Percentiles rank a stretch among this genome's conserved stretches.
phyloP scores from a whole-genome alignment of 352 stramenopile genomes.

The Phytophthora fragariae region DNA sequence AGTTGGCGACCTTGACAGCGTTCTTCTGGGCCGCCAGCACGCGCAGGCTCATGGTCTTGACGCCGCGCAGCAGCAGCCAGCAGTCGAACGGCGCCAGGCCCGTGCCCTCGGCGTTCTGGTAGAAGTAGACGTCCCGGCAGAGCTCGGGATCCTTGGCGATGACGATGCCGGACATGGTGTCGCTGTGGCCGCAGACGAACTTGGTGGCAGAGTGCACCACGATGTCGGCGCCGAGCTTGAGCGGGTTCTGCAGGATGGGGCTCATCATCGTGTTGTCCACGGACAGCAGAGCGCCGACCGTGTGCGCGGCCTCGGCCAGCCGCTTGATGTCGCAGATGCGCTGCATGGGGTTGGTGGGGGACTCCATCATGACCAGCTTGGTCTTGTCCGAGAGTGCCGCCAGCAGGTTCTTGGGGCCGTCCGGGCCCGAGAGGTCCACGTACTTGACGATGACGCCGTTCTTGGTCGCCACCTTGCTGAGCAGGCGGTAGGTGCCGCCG shows the following conservation, averaged over 20 bases:
- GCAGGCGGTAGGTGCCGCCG: constrained; percentile 94
- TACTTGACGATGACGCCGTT: constrained; percentile 84
- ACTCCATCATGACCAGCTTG: constrained; percentile 97
- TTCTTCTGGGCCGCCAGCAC: constrained; percentile 89
- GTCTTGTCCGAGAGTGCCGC: constrained; percentile 74
- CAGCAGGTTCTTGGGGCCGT: constrained; percentile 71
- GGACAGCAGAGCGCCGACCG: constrained; percentile 80
- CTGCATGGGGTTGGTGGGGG: constrained; percentile 97
- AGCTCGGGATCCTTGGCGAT: constrained; percentile 86
- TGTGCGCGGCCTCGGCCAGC: constrained; percentile 85
- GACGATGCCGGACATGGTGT: constrained; percentile 96
- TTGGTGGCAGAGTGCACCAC: constrained; percentile 98
- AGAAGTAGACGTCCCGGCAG: constrained; percentile 89
- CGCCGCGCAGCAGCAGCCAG: constrained; percentile 88
- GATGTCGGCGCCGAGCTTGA: constrained; percentile 95
- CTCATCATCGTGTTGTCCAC: constrained; percentile 98
- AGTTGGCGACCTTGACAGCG: constrained; percentile 90
- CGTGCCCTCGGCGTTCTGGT: constrained; percentile 92
- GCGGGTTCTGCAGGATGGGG: constrained; percentile 95
- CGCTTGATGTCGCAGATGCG: constrained; percentile 94
- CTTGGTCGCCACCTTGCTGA: constrained; percentile 90
- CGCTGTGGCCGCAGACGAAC: constrained; percentile 97
- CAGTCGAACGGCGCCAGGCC: constrained; percentile 91
- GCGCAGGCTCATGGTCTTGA: constrained; percentile 91
- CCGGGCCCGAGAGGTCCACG: constrained; percentile 81